phyloP scores from a whole-genome alignment of 2,329 filamentous ascomycete genomes.

The Corniculantispora saksenae region DNA sequence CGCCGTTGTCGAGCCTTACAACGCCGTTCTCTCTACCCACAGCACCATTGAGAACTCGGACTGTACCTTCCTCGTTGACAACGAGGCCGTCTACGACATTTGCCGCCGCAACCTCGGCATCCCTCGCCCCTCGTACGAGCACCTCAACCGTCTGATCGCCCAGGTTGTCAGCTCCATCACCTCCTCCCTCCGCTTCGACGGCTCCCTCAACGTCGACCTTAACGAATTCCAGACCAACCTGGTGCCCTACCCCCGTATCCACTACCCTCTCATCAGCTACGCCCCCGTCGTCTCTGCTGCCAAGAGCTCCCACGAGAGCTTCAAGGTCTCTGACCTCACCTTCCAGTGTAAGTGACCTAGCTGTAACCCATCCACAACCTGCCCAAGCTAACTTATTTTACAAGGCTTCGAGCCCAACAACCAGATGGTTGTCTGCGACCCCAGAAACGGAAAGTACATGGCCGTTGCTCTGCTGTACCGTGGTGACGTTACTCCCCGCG shows the following conservation, averaged over 20 bases:
- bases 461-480: constrained; percentile 72
- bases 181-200: constrained; percentile 70
- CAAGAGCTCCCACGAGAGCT: constrained; percentile 84
- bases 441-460: constrained; percentile 76
- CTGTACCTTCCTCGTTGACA: constrained; percentile 76
- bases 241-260: constrained; percentile 72
- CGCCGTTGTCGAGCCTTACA: constrained; percentile 73
- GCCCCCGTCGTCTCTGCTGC: constrained; percentile 69
- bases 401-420: constrained; percentile 75
- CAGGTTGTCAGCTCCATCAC: constrained; percentile 77
- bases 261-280: constrained; percentile 74
- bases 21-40: constrained; percentile 71
- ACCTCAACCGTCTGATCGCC: constrained; percentile 72
- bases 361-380: not conserved
- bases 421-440: constrained; percentile 77
- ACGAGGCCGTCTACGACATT: constrained; percentile 75
- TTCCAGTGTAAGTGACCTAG: constrained; percentile 62
- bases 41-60: constrained; percentile 78
- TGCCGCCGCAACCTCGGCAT: constrained; percentile 73
- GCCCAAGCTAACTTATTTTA: constrained; percentile 28
- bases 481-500: constrained; percentile 69
- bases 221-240: constrained; percentile 80
- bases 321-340: constrained; percentile 78
- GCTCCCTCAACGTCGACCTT: constrained; percentile 71
- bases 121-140: constrained; percentile 67